Base-by-base conservation (phyloP, 176 grass and related monocot species). In the Leersia perrieri region DNA sequence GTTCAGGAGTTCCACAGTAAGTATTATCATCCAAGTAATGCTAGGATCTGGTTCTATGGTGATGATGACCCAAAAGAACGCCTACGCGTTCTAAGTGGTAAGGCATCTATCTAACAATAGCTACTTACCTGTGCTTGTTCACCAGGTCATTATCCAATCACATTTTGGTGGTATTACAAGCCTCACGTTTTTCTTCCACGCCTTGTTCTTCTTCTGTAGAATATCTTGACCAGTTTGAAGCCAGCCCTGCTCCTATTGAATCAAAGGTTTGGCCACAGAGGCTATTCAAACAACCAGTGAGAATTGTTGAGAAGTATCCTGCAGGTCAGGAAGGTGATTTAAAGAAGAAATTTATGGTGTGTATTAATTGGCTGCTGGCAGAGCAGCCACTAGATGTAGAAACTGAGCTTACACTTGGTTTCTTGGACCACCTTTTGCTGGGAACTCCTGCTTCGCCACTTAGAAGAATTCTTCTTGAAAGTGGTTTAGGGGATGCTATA, bases 21-120 rank as follows among this genome's bases (percentile, higher is more conserved):
- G 58, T 93, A 93, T 40, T 99, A 99, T 67, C 96, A 99, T 88
- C 90, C 93, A 34, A 93, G 93, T 82, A 99, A 99, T 91, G 88
- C 90, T 33, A 95, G 93, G 86, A 95, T 95, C 82, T 99, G 96
- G 96, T 95, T 99, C 84, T 99, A 99, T 9, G 96, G 96, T 35
- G 90, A 99, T 74, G 96, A 95, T 90, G 88, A 93, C 63, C 85
- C 92, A 86, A 90, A 85, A 81, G 96, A 90, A 74, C 79, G 93
- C 18, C 49, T 99, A 68, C 84, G 69, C 11, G 66, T 95, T 70
- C 77, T 99, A 78, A 99, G 90, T 91, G 96, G 96, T 95, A 89
- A 92, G 26, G 6, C 77, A 18, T 72, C 78, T 63, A 62, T 73
- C 14, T 70, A 41, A 39, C 11, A 78, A 13, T 30, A 77, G 32